Conservation (phyloP, 495 filamentous ascomycete species). For the Daldinia bambusicola region DNA sequence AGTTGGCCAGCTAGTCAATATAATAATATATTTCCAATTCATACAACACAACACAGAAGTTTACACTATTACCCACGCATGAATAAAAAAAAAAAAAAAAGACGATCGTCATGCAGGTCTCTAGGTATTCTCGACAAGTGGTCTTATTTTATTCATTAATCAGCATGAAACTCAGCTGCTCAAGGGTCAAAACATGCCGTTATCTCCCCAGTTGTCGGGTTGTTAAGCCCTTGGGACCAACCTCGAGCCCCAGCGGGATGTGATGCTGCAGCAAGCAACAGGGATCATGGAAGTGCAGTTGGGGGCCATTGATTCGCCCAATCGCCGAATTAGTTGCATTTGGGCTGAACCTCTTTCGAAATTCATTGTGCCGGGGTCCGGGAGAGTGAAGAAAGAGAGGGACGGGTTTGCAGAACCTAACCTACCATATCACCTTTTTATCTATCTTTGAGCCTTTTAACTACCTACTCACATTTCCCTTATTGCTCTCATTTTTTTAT, state of each 20-base stretch:
- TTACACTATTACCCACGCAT: no score
- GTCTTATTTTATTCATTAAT: slow-evolving; percentile 1
- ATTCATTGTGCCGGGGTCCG: slow-evolving; percentile 10
- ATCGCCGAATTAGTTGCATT: slow-evolving; percentile 41
- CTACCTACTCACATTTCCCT: no score
- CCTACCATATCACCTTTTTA: slow-evolving; percentile 18
- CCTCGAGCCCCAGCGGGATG: slow-evolving; percentile 35
- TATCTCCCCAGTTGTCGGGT: slow-evolving; percentile 19
- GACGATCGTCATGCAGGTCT: neutral
- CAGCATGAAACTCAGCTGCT: slow-evolving; percentile 27
- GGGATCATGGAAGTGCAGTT: slow-evolving; percentile 35
- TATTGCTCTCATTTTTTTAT: neutral
- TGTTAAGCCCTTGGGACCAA: neutral
- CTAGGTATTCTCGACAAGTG: neutral
- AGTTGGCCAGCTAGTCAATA: no score
- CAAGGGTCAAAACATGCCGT: slow-evolving; percentile 29
- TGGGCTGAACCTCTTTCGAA: slow-evolving; percentile 43
- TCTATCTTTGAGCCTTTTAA: slow-evolving; percentile 1
- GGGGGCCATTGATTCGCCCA: slow-evolving; percentile 44
- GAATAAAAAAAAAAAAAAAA: neutral
- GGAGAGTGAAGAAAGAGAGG: slow-evolving; percentile 15
- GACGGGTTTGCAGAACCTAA: neutral
- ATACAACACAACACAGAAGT: no score
- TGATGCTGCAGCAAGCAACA: slow-evolving; percentile 34
- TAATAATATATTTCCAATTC: no score